phyloP scores from a whole-genome alignment of 1,284 basidiomycete genomes.

The Peniophora sp. region DNA sequence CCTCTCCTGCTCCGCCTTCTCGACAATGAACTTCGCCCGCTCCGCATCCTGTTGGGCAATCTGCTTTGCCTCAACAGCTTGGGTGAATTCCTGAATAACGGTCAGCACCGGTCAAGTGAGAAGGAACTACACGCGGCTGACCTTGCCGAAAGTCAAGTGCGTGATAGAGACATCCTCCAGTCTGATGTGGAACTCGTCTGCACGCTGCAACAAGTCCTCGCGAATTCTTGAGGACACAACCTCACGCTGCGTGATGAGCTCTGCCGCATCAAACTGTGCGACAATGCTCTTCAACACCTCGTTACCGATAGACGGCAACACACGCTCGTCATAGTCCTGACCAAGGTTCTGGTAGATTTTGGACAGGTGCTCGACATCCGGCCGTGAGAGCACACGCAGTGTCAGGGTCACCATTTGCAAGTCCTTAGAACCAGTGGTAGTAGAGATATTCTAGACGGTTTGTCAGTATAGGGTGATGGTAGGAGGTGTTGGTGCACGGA shows the following conservation, averaged over 20 bases:
- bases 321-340: slow-evolving; percentile 95
- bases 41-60: slow-evolving; percentile 97
- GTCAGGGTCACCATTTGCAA: slow-evolving; percentile 98
- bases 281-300: slow-evolving; percentile 98
- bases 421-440: slow-evolving; percentile 93
- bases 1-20: slow-evolving; percentile 98
- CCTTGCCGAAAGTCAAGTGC: slow-evolving; percentile 77
- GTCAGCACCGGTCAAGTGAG: slow-evolving; percentile 12
- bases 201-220: slow-evolving; percentile 87
- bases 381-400: slow-evolving; percentile 90
- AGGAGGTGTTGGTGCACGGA: slow-evolving; percentile 27
- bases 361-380: slow-evolving; percentile 82
- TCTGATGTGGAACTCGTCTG: slow-evolving; percentile 93
- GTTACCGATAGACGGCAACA: slow-evolving; percentile 90
- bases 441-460: slow-evolving; percentile 79
- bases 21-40: slow-evolving; percentile 97
- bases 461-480: slow-evolving; percentile 2
- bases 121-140: slow-evolving; percentile 19
- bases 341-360: slow-evolving; percentile 96
- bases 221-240: slow-evolving; percentile 91
- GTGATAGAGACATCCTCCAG: slow-evolving; percentile 98
- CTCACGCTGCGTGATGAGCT: slow-evolving; percentile 88
- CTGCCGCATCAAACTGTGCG: slow-evolving; percentile 97
- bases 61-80: slow-evolving; percentile 98
- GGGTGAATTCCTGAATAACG: slow-evolving; percentile 68